Evolutionary conservation across 2,329 filamentous ascomycete species (phyloP).

Genomic region (Ascochyta lentis): DNA sequence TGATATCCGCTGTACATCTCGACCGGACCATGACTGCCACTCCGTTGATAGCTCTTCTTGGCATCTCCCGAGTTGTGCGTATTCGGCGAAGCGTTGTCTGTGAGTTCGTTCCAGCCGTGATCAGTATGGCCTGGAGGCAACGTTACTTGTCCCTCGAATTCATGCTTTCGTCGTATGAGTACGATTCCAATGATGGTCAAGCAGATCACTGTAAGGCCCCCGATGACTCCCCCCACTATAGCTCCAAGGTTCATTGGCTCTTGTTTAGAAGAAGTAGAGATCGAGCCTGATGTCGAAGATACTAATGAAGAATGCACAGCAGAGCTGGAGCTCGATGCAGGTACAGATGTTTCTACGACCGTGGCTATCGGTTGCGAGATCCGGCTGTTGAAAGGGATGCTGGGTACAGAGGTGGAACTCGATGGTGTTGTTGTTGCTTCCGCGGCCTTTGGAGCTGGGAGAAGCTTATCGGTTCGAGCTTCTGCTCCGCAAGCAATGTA

Average conservation of each 20-base stretch:
- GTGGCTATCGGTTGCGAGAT: constrained; percentile 6
- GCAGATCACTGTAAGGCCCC: constrained; percentile 16
- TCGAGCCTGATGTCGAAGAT: neutral
- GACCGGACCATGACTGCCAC: constrained; percentile 12
- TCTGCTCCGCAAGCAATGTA: constrained; percentile 24
- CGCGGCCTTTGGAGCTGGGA: constrained; percentile 6
- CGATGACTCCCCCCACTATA: constrained; percentile 17
- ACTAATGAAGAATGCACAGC: neutral
- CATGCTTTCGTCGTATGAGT: constrained; percentile 19
- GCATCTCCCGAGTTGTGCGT: neutral
- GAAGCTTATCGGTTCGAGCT: constrained; percentile 12
- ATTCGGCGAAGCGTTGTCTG: constrained; percentile 1
- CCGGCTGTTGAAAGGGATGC: constrained; percentile 1
- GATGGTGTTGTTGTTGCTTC: constrained; percentile 15
- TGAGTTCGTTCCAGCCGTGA: neutral
- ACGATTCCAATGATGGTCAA: constrained; percentile 17
- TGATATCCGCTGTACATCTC: constrained; percentile 17
- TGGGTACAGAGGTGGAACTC: constrained; percentile 8
- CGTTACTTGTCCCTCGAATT: neutral
- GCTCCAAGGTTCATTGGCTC: constrained; percentile 13
- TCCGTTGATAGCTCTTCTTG: constrained; percentile 10
- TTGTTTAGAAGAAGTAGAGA: neutral
- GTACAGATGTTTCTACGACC: constrained; percentile 4
- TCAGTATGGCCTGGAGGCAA: constrained; percentile 8
- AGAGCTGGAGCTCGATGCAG: constrained; percentile 3